Conservation (phyloP, 2,329 filamentous ascomycete genomes). For the Aspergillus persii region DNA sequence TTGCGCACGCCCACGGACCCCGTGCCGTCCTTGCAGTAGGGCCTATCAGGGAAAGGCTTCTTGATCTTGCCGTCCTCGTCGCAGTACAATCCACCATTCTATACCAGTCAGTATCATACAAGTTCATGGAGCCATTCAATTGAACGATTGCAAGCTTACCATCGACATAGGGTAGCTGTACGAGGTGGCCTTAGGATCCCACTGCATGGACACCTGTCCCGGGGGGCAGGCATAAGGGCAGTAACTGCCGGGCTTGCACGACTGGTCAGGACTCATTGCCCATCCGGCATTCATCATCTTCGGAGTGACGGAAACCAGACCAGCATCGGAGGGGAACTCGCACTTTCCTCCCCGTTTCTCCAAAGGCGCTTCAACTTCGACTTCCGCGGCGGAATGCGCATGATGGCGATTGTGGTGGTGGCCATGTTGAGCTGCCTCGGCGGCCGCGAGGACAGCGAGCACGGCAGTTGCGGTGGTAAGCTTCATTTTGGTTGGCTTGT, state of each 20-base stretch:
- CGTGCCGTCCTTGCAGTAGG: constrained; percentile 69
- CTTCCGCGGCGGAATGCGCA: constrained; percentile 23
- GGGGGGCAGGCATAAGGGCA: constrained; percentile 76
- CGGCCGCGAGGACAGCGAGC: constrained; percentile 36
- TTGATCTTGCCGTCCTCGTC: constrained; percentile 62
- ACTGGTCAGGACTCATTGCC: constrained; percentile 74
- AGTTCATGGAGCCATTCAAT: constrained; percentile 6
- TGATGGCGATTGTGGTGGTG: constrained; percentile 24
- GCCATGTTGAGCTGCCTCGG: constrained; percentile 35
- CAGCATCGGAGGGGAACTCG: constrained; percentile 63
- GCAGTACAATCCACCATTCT: constrained; percentile 75
- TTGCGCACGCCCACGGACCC: constrained; percentile 66
- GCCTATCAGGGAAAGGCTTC: constrained; percentile 66
- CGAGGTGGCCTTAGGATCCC: constrained; percentile 65
- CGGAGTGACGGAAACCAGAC: constrained; percentile 67
- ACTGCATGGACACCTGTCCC: constrained; percentile 75
- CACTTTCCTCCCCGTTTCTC: constrained; percentile 60
- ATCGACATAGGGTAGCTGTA: constrained; percentile 71
- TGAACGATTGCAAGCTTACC: constrained; percentile 48
- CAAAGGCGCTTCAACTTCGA: constrained; percentile 30
- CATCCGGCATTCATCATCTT: constrained; percentile 66
- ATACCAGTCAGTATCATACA: constrained; percentile 18
- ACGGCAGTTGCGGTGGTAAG: constrained; percentile 34
- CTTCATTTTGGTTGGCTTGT: constrained; percentile 27
- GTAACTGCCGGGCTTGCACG: constrained; percentile 65